phyloP scores from a whole-genome alignment of 352 stramenopile species.

The Pythium rhizo-oryzae region DNA sequence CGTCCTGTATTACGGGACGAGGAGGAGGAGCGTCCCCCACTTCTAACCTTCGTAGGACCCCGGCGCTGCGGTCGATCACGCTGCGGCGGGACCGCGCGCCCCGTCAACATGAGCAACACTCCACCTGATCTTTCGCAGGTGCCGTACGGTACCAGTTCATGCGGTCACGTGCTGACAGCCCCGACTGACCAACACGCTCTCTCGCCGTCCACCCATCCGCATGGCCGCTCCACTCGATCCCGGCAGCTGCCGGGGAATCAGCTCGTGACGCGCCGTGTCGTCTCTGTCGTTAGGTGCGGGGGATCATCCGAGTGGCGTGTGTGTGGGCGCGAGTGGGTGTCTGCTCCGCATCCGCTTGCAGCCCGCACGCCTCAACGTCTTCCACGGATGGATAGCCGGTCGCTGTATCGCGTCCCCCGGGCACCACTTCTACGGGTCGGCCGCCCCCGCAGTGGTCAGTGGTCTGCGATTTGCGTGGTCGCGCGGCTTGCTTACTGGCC shows the following conservation, averaged over 20 bases:
- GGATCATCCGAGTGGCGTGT: background rate
- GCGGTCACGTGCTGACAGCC: too few species aligned
- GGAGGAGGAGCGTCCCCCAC: too few species aligned
- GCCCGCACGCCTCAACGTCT: background rate
- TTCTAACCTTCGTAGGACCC: too few species aligned
- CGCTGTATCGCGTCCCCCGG: too few species aligned
- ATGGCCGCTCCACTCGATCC: background rate
- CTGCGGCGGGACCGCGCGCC: background rate
- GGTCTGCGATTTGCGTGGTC: background rate
- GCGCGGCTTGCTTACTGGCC: background rate
- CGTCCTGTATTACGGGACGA: too few species aligned
- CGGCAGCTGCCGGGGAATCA: background rate
- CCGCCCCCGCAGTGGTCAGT: too few species aligned
- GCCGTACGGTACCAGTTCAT: background rate
- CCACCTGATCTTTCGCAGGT: background rate
- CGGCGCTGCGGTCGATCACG: too few species aligned
- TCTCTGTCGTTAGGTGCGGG: too few species aligned
- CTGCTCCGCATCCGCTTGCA: background rate
- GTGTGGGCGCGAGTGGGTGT: background rate
- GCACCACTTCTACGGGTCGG: background rate
- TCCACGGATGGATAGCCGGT: background rate
- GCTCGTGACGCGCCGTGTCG: background rate
- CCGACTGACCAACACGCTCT: background rate
- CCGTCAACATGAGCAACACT: background rate
- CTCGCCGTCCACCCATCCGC: background rate